Percentiles rank a stretch among this genome's conserved stretches.
phyloP scores from a whole-genome alignment of 441 rosid species.

The Gossypium lobatum region DNA sequence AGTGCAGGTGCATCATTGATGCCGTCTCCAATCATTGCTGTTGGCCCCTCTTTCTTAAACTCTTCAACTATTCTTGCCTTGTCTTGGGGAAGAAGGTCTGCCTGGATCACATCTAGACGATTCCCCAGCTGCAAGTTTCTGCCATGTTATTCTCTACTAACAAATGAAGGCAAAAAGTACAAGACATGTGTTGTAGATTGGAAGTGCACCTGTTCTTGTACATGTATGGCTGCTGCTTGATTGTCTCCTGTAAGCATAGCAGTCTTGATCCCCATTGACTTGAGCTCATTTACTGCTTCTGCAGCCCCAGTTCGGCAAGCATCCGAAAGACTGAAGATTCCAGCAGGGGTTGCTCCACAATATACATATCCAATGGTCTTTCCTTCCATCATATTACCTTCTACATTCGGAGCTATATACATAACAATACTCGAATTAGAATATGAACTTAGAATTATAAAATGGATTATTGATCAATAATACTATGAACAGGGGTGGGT shows the following conservation, averaged over 20 bases:
- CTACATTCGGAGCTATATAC: slow-evolving; percentile 36
- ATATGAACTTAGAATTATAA: too few relatives aligned
- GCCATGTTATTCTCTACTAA: too few relatives aligned
- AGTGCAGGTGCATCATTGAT: slow-evolving; percentile 89
- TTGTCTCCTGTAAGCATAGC: slow-evolving; percentile 88
- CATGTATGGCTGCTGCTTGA: slow-evolving; percentile 54
- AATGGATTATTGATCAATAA: too few relatives aligned
- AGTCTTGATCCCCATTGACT: slow-evolving; percentile 46
- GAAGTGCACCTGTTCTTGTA: slow-evolving; percentile 59
- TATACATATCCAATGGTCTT: slow-evolving; percentile 61
- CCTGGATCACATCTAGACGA: slow-evolving; percentile 49
- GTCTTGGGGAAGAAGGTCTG: slow-evolving; percentile 77
- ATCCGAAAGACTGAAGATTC: slow-evolving; percentile 69
- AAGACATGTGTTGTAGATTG: too few relatives aligned
- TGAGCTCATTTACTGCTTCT: slow-evolving; percentile 56
- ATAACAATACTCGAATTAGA: background rate
- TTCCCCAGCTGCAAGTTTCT: slow-evolving; percentile 44
- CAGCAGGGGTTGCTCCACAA: slow-evolving; percentile 34
- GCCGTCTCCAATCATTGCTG: slow-evolving; percentile 90
- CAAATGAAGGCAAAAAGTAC: too few relatives aligned
- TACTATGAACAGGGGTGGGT: too few relatives aligned
- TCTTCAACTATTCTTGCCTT: slow-evolving; percentile 46
- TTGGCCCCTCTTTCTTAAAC: slow-evolving; percentile 54
- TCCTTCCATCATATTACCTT: slow-evolving; percentile 35
- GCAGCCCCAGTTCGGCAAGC: slow-evolving; percentile 64